Percentiles rank a stretch among this genome's conserved stretches.
Evolutionary conservation across 352 stramenopile species (phyloP).

Genomic region (Phytophthora fragariae): DNA sequence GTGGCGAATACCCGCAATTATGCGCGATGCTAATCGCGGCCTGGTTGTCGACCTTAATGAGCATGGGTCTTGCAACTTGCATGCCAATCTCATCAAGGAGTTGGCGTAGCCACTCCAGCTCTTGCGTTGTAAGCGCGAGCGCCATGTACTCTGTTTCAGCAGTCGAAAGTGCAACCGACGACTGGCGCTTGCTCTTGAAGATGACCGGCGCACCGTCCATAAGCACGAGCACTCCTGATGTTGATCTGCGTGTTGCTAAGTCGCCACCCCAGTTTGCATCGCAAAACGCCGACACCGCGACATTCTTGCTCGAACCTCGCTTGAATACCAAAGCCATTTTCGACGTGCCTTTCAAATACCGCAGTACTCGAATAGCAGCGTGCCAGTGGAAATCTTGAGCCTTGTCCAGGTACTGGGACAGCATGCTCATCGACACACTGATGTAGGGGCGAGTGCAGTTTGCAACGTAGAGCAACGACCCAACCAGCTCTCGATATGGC

Average conservation of each 20-base stretch:
- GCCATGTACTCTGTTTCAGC: conserved; percentile 38
- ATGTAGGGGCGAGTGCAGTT: conserved; percentile 28
- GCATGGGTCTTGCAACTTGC: neutral
- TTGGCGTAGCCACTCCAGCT: conserved; percentile 26
- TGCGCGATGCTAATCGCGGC: neutral
- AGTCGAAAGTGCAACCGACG: conserved; percentile 21
- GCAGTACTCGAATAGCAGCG: conserved; percentile 21
- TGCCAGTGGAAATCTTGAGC: conserved; percentile 23
- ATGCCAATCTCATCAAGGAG: conserved; percentile 17
- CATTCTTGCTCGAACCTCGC: neutral
- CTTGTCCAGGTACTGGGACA: conserved; percentile 30
- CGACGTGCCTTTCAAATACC: conserved; percentile 25
- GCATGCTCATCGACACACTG: neutral
- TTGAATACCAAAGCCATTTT: conserved; percentile 10
- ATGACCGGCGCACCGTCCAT: conserved; percentile 19
- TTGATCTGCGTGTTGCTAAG: conserved; percentile 13
- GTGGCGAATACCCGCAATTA: neutral
- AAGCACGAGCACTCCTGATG: conserved; percentile 28
- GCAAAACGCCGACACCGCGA: conserved; percentile 6
- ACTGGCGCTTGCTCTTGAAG: conserved; percentile 26
- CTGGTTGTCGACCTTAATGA: neutral
- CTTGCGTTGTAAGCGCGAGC: conserved; percentile 21
- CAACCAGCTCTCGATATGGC: neutral
- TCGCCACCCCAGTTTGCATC: conserved; percentile 37
- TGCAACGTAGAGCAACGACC: conserved; percentile 22